Evolutionary conservation across 2,329 filamentous ascomycete species (phyloP), one percentile per base, ranked within the genome.

Genomic region (Pestalotiopsis sp.): DNA sequence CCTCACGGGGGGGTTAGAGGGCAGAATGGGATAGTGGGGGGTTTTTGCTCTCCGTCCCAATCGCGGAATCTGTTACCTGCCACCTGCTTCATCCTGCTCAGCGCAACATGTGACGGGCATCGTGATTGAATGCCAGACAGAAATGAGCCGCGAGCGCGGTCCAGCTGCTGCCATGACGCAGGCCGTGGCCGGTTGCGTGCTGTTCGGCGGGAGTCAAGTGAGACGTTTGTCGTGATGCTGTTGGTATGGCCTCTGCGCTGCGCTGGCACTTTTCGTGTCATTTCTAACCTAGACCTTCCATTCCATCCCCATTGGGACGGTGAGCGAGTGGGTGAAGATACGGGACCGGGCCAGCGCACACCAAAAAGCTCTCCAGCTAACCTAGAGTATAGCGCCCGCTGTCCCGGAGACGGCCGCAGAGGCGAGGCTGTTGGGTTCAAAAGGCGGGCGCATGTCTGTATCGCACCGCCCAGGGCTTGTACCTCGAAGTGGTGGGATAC

Each of bases 91-190:
- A 39, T 48, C 44, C 20, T 52, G 60, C 48, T 44, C 60, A 22
- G 26, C 39, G 24, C 24, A 48, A 39, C 60, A 63, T 63, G 60
- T 63, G 60, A 63, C 60, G 60, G 60, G 20, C 22, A 63, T 52
- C 38, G 39, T 39, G 24, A 63, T 35, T 35, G 30, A 35, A 9
- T 63, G 60, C 60, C 38, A 20, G 60, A 35, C 30, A 35, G 14
- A 30, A 22, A 24, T 24, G 26, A 58, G 11, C 17, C 56, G 26
- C 24, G 44, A 52, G 44, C n/a, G 11, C 56, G n/a, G 20, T 24
- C 39, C 60, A n/a, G 60, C 60, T 63, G 35, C 39, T 30, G 22
- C 38, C 4, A 63, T 63, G 60, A 63, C 38, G 60, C 60, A 63
- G 14, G 22, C 20, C 60, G 17, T 22, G 38, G 20, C 17, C 30